Percentiles rank a stretch among this genome's conserved stretches.
These are phyloP conservation scores for Fusarium poae DNA, from an alignment of 2,329 filamentous ascomycete genomes.

Conservation along the genomic window DNA sequence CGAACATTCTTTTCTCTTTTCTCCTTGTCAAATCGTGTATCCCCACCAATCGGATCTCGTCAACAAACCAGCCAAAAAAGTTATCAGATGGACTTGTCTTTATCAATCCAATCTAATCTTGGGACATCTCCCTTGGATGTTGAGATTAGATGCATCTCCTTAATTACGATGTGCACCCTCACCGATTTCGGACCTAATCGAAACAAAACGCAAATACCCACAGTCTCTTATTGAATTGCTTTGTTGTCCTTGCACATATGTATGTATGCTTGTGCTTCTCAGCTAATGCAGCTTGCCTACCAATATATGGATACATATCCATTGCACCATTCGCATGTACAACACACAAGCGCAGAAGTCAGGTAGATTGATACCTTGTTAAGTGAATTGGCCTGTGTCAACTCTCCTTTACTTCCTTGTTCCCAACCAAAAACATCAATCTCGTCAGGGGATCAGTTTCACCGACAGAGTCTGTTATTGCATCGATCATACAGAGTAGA, in stretches of 20 bases:
- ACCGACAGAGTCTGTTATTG: conserved; percentile 32
- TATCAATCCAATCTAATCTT: conserved; percentile 53
- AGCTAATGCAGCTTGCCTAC: conserved; percentile 5
- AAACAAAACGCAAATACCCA: conserved; percentile 5
- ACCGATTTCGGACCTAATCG: conserved; percentile 41
- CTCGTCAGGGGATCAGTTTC: conserved; percentile 33
- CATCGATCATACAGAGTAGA: not conserved
- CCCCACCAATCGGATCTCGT: conserved; percentile 40
- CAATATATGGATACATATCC: not conserved
- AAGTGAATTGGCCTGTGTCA: conserved; percentile 28
- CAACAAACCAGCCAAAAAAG: conserved; percentile 18
- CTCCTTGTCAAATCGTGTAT: conserved; percentile 3
- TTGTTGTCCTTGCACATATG: conserved; percentile 26
- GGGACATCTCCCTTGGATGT: conserved; percentile 19
- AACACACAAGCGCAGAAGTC: conserved; percentile 16
- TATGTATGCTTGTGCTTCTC: conserved; percentile 1
- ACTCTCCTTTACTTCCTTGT: conserved; percentile 25
- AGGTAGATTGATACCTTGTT: conserved; percentile 17
- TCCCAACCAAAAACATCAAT: conserved; percentile 5
- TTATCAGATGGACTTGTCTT: conserved; percentile 42
- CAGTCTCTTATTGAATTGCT: conserved; percentile 11
- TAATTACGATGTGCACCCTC: conserved; percentile 14
- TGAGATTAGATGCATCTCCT: conserved; percentile 32
- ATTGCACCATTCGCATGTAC: conserved; percentile 9
- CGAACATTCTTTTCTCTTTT: conserved; percentile 19